phyloP scores from a whole-genome alignment of 2,329 filamentous ascomycete species.

The Colletotrichum sp. region DNA sequence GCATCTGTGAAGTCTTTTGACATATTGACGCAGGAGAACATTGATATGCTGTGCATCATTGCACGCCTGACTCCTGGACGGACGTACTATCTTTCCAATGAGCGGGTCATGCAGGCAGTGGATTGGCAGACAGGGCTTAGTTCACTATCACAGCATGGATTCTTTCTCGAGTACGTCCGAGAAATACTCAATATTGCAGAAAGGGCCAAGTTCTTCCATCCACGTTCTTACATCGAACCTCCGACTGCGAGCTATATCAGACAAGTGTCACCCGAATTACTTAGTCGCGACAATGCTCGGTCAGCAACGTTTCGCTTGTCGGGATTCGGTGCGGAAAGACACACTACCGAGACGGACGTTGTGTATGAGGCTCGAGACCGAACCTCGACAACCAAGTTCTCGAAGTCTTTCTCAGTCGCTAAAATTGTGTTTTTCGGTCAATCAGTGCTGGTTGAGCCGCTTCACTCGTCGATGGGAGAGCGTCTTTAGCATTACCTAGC shows the following conservation, averaged over 20 bases:
- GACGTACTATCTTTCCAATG: conserved; percentile 47
- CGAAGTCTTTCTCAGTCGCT: no score
- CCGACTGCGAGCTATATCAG: no score
- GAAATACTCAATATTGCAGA: conserved; percentile 36
- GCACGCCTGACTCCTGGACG: conserved; percentile 45
- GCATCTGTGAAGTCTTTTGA: conserved; percentile 54
- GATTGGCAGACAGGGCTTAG: conserved; percentile 44
- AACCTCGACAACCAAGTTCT: no score
- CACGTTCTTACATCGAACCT: neutral
- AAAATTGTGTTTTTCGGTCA: no score
- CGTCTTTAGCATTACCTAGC: no score
- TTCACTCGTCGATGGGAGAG: no score
- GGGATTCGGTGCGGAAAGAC: conserved; percentile 30
- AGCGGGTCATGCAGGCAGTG: conserved; percentile 51
- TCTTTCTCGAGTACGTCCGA: conserved; percentile 39
- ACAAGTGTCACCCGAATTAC: neutral
- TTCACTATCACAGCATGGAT: conserved; percentile 48
- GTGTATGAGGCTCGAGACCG: no score
- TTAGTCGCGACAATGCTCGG: conserved; percentile 25
- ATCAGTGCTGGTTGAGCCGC: no score
- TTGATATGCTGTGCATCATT: conserved; percentile 40
- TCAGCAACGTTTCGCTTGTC: conserved; percentile 45
- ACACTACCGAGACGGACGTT: neutral
- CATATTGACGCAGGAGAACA: conserved; percentile 37
- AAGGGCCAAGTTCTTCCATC: neutral